phyloP scores from a whole-genome alignment of 2,329 filamentous ascomycete species.

The Cryoendolithus antarcticus region DNA sequence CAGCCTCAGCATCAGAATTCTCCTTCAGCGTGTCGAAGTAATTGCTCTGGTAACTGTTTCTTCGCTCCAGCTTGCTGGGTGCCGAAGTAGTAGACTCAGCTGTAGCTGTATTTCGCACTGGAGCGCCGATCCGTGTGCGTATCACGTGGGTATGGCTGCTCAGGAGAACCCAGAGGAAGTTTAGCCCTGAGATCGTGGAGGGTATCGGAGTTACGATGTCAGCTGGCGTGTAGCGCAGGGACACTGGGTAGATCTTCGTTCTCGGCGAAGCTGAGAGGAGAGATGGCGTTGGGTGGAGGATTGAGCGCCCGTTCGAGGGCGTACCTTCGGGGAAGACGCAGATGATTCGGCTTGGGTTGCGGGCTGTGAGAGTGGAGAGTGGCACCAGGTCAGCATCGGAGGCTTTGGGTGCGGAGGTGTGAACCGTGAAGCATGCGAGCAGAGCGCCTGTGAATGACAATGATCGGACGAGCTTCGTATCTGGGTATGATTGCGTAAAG shows the following conservation, averaged over 20 bases:
- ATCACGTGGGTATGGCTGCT: conserved; percentile 80
- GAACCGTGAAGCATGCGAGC: conserved; percentile 37
- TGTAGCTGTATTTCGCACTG: conserved; percentile 27
- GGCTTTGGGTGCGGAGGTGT: conserved; percentile 12
- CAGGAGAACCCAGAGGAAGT: conserved; percentile 77
- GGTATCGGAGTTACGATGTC: conserved; percentile 89
- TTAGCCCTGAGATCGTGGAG: conserved; percentile 44
- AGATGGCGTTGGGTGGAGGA: conserved; percentile 69
- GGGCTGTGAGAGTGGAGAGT: conserved; percentile 42
- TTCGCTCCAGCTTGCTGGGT: conserved; percentile 14
- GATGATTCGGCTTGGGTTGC: conserved; percentile 63
- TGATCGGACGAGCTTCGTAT: conserved; percentile 56
- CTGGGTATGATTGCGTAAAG: conserved; percentile 75
- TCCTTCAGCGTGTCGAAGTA: conserved; percentile 31
- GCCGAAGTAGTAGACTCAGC: conserved; percentile 5
- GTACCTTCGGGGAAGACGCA: conserved; percentile 89
- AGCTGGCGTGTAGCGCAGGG: conserved; percentile 73
- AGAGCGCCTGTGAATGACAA: conserved; percentile 69
- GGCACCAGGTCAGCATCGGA: conserved; percentile 20
- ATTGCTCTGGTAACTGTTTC: conserved; percentile 31
- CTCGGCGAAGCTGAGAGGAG: conserved; percentile 54
- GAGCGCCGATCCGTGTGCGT: conserved; percentile 77
- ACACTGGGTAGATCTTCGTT: conserved; percentile 79
- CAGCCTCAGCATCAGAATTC: conserved; percentile 21
- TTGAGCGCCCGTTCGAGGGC: conserved; percentile 84